Percentiles rank a stretch among this genome's conserved stretches.
These are phyloP conservation scores for Komagataella ulmi DNA, from an alignment of 805 yeast genomes.

Conservation along the genomic window DNA sequence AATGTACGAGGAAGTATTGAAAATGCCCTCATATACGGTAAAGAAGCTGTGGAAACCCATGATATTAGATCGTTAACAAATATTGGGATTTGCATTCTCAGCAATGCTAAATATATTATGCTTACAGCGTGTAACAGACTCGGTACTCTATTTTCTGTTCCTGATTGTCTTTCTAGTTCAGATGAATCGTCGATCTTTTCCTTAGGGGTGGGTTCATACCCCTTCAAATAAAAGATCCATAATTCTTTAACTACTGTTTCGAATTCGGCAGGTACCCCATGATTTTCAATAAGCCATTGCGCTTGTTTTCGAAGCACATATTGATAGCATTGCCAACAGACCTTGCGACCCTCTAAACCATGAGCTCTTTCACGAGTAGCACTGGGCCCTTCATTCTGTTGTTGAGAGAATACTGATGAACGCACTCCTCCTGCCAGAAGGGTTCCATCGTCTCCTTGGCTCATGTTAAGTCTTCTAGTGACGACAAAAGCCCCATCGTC, in stretches of 20 bases:
- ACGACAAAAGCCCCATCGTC: conserved; percentile 42
- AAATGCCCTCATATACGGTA: conserved; percentile 35
- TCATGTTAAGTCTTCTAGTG: conserved; percentile 43
- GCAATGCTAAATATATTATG: conserved; percentile 30
- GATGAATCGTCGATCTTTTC: conserved; percentile 19
- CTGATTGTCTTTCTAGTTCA: not conserved
- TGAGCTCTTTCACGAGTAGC: not conserved
- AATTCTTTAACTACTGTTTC: conserved; percentile 19
- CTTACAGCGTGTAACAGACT: not conserved
- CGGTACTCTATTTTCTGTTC: not conserved
- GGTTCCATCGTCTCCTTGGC: conserved; percentile 23
- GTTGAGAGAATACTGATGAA: conserved; percentile 1
- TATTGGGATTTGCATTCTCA: conserved; percentile 34
- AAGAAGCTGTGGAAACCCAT: conserved; percentile 24
- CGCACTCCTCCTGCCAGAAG: conserved; percentile 3
- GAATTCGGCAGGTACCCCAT: conserved; percentile 7
- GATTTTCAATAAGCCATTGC: conserved; percentile 20
- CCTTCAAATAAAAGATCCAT: conserved; percentile 14
- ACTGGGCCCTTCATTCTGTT: not conserved
- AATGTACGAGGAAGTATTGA: conserved; percentile 24
- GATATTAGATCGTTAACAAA: conserved; percentile 33
- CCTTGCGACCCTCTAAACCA: conserved; percentile 1
- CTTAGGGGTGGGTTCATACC: conserved; percentile 1
- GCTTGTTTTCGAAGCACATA: conserved; percentile 34
- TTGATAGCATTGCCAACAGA: conserved; percentile 13